Base-by-base conservation (phyloP, 352 stramenopile genomes). In the Phytophthora niederhauseri region DNA sequence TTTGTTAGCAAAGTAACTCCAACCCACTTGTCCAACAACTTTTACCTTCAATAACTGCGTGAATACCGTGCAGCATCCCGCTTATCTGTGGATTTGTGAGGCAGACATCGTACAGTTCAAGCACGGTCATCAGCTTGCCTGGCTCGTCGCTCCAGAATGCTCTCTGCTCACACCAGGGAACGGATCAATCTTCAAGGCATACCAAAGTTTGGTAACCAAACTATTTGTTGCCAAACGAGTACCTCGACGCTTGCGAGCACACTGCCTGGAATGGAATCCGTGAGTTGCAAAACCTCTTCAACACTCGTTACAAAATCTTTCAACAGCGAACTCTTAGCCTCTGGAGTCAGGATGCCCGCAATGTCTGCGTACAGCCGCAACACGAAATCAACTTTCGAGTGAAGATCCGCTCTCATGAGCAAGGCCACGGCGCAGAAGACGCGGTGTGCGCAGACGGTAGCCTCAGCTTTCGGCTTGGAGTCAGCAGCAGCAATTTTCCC, bases 311-410 rank as follows among this genome's bases (percentile, higher is more conserved):
- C 6, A 30, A 86, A 76, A 57, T 92, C 81, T 31, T 73, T 75
- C 4, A 91, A 36, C n/a, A 84, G 31, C 51, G 76, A 52, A 1
- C 75, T 77, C 52, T 78, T 85, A 5, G 70, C 72, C 14, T 91
- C 80, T 0, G 49, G n/a, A 0, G 73, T 76, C 3, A 92, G 67
- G n/a, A 70, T 30, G 6, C 77, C 78, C 28, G 73, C 58, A 6
- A 66, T 59, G n/a, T 93, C 75, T 3, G 78, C 78, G 38, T 93
- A 92, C 22, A 91, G 43, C 1, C 77, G 74, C 54, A 92, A 66
- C 17, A 93, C 45, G 49, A 89, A 91, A 17, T 69, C 70, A 24
- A 91, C 71, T 64, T 93, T 90, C 5, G 73, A 69, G 43, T 91
- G 78, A 11, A 91, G 62, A 52, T 91, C 78, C 2, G 76, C 76